Evolutionary conservation across 139 green algal genomes (phyloP), one percentile per base, ranked within the genome.

Genomic region (Chlorella sp.): DNA sequence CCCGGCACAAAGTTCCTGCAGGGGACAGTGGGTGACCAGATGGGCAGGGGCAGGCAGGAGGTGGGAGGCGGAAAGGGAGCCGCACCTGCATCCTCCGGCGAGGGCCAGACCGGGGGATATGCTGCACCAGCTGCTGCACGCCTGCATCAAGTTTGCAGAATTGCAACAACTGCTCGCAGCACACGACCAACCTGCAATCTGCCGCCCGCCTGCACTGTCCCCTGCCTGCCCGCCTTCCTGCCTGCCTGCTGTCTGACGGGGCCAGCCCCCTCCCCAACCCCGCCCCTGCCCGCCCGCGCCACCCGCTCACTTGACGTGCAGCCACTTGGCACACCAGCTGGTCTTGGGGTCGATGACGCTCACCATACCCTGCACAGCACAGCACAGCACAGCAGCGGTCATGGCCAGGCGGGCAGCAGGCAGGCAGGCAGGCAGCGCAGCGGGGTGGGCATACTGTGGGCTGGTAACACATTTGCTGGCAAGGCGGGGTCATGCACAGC

Each of bases 311-410:
- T n/a, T 90, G 19, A 95, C 85, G 71, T 95, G 95, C n/a, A 94
- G 85, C 95, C 95, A 97, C 69, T 96, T 97, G 40, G 91, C 89
- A 66, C 90, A 90, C 96, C 94, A 97, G 89, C 94, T 97, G 28
- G 86, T 90, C 71, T 87, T 82, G 5, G 96, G 95, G 89, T 97
- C 95, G 78, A 97, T 90, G 19, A 96, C 90, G 19, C 92, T 88
- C 2, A 96, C 93, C 81, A 98, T 89, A 81, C 95, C 95, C 92
- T 93, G 91, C 90, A 88, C 34, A 28, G 81, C 18, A n/a, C n/a
- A 64, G 36, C 26, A 82, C 12, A 77, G 1, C 26, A 30, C 22
- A 28, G 15, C 69, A 77, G 69, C 28, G n/a, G n/a, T n/a, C n/a
- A n/a, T n/a, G n/a, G n/a, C n/a, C n/a, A n/a, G n/a, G n/a, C n/a